Percentiles rank a stretch among this genome's conserved stretches.
phyloP scores from a whole-genome alignment of 768 basidiomycete genomes.

The Suillus alpinus region DNA sequence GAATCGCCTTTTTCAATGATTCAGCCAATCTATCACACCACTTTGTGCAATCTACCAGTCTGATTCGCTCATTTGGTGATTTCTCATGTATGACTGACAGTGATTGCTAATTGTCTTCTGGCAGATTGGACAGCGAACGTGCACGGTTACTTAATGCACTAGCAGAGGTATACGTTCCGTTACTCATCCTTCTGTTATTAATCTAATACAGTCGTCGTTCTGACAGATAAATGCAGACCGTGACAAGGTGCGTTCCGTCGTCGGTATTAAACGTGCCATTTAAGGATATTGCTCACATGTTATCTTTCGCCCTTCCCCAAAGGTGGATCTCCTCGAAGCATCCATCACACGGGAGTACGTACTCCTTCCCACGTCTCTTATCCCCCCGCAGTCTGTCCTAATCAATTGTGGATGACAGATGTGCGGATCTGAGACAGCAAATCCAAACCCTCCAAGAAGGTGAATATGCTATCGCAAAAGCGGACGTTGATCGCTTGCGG shows the following conservation, averaged over 20 bases:
- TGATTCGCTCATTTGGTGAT: constrained; percentile 6
- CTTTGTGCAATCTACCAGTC: background rate
- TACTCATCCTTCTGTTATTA: constrained; percentile 2
- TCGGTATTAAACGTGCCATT: background rate
- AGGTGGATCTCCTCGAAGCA: constrained; percentile 68
- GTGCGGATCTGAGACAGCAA: constrained; percentile 61
- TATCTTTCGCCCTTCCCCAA: constrained; percentile 2
- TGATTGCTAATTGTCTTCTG: constrained; percentile 1
- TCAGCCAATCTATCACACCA: background rate
- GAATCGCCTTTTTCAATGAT: constrained; percentile 20
- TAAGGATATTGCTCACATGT: constrained; percentile 9
- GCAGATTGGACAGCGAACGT: constrained; percentile 75
- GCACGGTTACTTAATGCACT: constrained; percentile 63
- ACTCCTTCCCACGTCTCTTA: constrained; percentile 5
- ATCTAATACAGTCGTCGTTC: constrained; percentile 8
- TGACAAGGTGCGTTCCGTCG: constrained; percentile 50
- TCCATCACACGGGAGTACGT: constrained; percentile 69
- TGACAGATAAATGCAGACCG: constrained; percentile 75
- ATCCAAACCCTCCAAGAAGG: constrained; percentile 68
- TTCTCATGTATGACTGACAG: constrained; percentile 11
- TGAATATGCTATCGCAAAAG: constrained; percentile 72
- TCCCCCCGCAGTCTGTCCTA: constrained; percentile 1
- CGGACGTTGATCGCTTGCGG: constrained; percentile 73
- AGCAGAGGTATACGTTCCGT: constrained; percentile 52
- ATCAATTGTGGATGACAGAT: constrained; percentile 37